Evolutionary conservation across 176 grass and related monocot species (phyloP), one percentile per base, ranked within the genome.

Genomic region (Tuctoria greenei): DNA sequence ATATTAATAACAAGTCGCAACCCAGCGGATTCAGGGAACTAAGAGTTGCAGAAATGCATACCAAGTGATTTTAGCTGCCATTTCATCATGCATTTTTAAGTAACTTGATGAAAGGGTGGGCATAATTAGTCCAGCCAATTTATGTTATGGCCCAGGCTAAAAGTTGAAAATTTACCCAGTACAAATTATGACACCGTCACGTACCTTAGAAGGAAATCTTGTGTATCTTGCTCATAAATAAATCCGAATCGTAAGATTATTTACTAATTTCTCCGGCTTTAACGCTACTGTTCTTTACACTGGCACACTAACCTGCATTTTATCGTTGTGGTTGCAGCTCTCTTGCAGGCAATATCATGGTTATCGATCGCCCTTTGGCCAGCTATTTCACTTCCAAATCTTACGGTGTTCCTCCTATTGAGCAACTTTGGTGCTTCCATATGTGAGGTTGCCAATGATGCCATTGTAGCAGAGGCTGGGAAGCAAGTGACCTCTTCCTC

Each of bases 361-460:
- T 45, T 95, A 64, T 82, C 87, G 59, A 95, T 99, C 70, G 89
- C 82, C 16, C 66, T 84, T 34, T 92, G 91, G 79, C 82, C 89
- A 17, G 86, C 77, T 47, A 87, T 92, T 76, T 90, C 96, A 52
- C 59, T 99, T 70, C 56, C 83, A 2, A 40, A 70, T 50, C 79
- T 99, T 75, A 92, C 92, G 35, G 37, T 92, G 35, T 88, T 99
- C 68, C 96, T 99, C 85, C 92, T 99, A 15, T 85, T 99, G 31
- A 90, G 96, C 80, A 99, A 99, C 79, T 91, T 99, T 54, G 96
- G 96, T 41, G 91, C 96, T 35, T 95, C 96, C 61, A 87, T 95
- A 82, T 90, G 84, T 74, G 95, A 99, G 87, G 95, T 99, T 72
- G 95, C 95, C 38, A 99, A 99, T 84, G 95, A 95, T 79, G 95